A percentile compares a stretch with the other conserved stretches of the same genome.
Conservation (phyloP, 495 filamentous ascomycete genomes). For the Aspergillus nanangensis region DNA sequence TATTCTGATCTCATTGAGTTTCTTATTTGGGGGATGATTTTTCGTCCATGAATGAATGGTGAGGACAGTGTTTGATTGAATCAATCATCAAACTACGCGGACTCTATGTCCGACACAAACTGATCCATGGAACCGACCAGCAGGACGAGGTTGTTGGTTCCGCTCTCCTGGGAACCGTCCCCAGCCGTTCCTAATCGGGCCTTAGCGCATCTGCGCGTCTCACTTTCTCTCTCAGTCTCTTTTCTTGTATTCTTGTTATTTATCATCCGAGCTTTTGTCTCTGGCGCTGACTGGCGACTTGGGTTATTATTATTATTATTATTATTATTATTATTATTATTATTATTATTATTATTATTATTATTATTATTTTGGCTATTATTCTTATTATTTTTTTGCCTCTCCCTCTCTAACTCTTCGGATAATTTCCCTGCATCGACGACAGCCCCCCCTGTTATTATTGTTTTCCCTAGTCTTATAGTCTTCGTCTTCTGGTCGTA, state of each 20-base stretch:
- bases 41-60: too few species aligned
- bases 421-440: not conserved
- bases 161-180: conserved; percentile 4
- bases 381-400: too few species aligned
- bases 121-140: not conserved
- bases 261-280: too few species aligned
- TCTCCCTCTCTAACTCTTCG: not conserved
- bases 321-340: not conserved
- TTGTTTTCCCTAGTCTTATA: too few species aligned
- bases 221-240: not conserved
- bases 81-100: too few species aligned
- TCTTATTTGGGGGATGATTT: too few species aligned
- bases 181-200: not conserved
- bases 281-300: not conserved
- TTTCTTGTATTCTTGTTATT: too few species aligned
- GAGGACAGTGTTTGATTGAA: too few species aligned
- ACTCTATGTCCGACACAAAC: too few species aligned
- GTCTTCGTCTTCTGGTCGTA: too few species aligned
- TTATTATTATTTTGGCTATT: not conserved
- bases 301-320: not conserved
- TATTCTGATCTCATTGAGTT: too few species aligned
- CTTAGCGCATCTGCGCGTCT: not conserved
- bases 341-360: not conserved
- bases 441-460: not conserved
- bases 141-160: not conserved